phyloP scores from a whole-genome alignment of 2,329 filamentous ascomycete genomes.

The Juglanconis sp. region DNA sequence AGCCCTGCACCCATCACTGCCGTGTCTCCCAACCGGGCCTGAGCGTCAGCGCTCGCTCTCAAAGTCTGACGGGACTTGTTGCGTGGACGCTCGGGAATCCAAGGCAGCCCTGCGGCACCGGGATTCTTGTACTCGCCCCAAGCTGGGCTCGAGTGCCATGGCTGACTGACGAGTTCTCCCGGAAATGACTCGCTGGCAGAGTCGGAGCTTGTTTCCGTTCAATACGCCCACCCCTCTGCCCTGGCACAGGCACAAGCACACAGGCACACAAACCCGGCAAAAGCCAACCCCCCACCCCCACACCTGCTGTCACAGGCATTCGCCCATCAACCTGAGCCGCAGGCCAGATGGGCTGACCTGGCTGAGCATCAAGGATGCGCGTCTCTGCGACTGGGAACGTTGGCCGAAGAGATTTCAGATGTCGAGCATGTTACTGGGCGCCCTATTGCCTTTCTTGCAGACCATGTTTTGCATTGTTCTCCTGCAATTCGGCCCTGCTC shows the following conservation, averaged over 20 bases:
- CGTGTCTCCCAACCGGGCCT: neutral
- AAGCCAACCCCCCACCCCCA: constrained; percentile 14
- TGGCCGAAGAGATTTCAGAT: constrained; percentile 5
- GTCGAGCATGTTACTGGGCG: constrained; percentile 6
- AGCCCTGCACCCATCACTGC: neutral
- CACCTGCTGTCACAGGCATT: constrained; percentile 9
- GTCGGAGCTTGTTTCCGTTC: constrained; percentile 8
- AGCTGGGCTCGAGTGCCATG: neutral
- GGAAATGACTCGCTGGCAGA: constrained; percentile 17
- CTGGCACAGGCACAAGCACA: neutral
- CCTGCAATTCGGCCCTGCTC: constrained; percentile 18
- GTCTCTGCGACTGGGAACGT: neutral
- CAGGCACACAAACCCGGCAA: constrained; percentile 1
- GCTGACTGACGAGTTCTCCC: constrained; percentile 10
- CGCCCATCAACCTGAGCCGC: constrained; percentile 5
- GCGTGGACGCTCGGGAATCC: neutral
- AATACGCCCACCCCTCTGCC: constrained; percentile 12
- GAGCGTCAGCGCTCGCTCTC: neutral
- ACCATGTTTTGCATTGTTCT: constrained; percentile 15
- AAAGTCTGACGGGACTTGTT: neutral
- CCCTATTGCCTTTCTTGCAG: constrained; percentile 8
- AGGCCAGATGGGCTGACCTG: neutral
- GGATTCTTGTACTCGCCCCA: neutral
- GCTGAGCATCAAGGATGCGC: constrained; percentile 12
- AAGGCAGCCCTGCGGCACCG: neutral